These are phyloP conservation scores for Perilla frutescens DNA, from an alignment of 257 asterid genomes.

Conservation along the genomic window DNA sequence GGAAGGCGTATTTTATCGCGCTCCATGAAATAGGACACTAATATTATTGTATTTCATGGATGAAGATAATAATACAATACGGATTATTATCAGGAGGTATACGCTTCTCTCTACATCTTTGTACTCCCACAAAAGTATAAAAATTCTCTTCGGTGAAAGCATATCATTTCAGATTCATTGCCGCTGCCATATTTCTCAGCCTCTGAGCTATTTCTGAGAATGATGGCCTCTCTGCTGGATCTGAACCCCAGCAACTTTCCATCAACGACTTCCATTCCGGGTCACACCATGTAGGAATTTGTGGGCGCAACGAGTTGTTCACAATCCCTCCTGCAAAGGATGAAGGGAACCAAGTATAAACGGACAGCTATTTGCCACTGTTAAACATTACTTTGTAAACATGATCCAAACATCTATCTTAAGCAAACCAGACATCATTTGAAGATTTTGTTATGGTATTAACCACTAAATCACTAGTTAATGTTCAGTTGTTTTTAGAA, in stretches of 20 bases:
- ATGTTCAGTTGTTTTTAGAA: background rate
- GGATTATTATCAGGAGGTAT: conserved; percentile 31
- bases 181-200: conserved; percentile 92
- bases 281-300: conserved; percentile 95
- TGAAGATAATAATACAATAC: conserved; percentile 37
- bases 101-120: conserved; percentile 36
- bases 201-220: conserved; percentile 91
- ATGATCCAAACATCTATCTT: background rate
- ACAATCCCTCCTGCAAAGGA: conserved; percentile 80
- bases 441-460: background rate
- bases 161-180: conserved; percentile 87
- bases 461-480: background rate
- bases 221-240: conserved; percentile 80
- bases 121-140: conserved; percentile 25
- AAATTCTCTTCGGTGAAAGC: conserved; percentile 12
- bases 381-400: background rate
- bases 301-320: conserved; percentile 87
- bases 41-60: conserved; percentile 41
- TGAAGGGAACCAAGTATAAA: background rate
- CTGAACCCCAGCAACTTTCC: conserved; percentile 91
- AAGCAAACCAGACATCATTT: background rate
- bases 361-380: background rate
- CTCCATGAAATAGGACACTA: conserved; percentile 36
- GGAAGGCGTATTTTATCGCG: conserved; percentile 41
- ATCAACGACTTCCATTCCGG: conserved; percentile 97